Percentiles rank a stretch among this genome's conserved stretches.
Conservation (phyloP, 2,329 filamentous ascomycete genomes). For the Aspergillus sp. region DNA sequence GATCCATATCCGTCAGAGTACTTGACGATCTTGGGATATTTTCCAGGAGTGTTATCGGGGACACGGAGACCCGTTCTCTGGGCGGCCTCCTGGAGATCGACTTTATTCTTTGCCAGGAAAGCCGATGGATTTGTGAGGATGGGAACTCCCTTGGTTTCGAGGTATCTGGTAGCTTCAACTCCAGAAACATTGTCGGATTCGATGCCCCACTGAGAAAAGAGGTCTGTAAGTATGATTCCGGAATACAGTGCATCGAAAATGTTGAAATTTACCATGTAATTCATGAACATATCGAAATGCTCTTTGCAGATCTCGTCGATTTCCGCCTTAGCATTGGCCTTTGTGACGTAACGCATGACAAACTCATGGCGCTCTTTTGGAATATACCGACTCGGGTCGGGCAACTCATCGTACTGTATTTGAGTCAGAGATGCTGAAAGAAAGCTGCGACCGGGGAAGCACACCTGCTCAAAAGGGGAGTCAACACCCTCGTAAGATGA, state of each 20-base stretch:
- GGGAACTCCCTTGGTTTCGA: constrained; percentile 4
- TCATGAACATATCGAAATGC: constrained; percentile 3
- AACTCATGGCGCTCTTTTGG: constrained; percentile 2
- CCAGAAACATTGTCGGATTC: constrained; percentile 1
- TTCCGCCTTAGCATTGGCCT: constrained; percentile 1
- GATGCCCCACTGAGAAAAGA: constrained; percentile 1
- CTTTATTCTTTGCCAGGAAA: constrained; percentile 1
- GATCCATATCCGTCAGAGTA: constrained; percentile 1
- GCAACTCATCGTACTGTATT: no score
- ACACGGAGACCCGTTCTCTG: neutral
- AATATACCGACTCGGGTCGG: constrained; percentile 4
- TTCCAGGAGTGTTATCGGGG: neutral
- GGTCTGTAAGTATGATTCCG: no score
- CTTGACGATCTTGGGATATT: constrained; percentile 5
- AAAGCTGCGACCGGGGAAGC: no score
- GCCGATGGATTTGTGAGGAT: constrained; percentile 1
- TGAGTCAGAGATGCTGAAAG: no score
- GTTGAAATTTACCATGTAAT: constrained; percentile 2
- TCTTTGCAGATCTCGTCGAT: constrained; percentile 7
- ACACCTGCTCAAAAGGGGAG: no score
- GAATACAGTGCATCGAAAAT: no score
- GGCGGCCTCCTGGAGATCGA: neutral
- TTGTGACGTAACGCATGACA: constrained; percentile 1
- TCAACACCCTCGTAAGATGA: no score
- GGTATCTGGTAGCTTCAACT: constrained; percentile 3